Conservation (phyloP, 768 basidiomycete species). For the Lentinula aciculospora region DNA sequence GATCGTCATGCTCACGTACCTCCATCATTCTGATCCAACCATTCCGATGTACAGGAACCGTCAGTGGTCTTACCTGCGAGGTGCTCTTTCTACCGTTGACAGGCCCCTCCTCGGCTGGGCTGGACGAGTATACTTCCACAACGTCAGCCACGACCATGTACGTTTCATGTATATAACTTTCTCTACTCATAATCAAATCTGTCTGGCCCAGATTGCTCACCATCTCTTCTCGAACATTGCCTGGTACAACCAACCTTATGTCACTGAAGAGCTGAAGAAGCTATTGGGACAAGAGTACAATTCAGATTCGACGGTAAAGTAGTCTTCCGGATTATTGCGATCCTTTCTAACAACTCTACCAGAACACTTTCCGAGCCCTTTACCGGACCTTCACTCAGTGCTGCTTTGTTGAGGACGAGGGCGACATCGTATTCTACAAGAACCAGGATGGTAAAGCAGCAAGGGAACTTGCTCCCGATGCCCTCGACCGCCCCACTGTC, state of each 20-base stretch:
- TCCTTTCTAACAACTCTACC: slow-evolving; percentile 3
- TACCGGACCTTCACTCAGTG: slow-evolving; percentile 53
- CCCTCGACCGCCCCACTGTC: slow-evolving; percentile 8
- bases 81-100: slow-evolving; percentile 54
- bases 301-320: slow-evolving; percentile 42
- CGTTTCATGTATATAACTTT: slow-evolving; percentile 6
- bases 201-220: slow-evolving; percentile 45
- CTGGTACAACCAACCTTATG: slow-evolving; percentile 54
- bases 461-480: slow-evolving; percentile 20
- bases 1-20: slow-evolving; percentile 62
- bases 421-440: slow-evolving; percentile 49
- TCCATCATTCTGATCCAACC: slow-evolving; percentile 55
- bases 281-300: slow-evolving; percentile 56
- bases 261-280: slow-evolving; percentile 47
- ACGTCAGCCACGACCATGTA: slow-evolving; percentile 44
- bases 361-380: slow-evolving; percentile 41
- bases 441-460: slow-evolving; percentile 37
- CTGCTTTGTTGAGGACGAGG: slow-evolving; percentile 50
- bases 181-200: slow-evolving; percentile 10
- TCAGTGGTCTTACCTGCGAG: slow-evolving; percentile 54
- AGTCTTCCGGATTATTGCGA: not conserved
- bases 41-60: slow-evolving; percentile 50
- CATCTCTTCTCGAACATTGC: slow-evolving; percentile 59
- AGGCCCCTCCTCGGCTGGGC: slow-evolving; percentile 55
- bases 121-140: slow-evolving; percentile 59